These are phyloP conservation scores for Aspergillus sp. DNA, from an alignment of 2,329 filamentous ascomycete species.

Conservation along the genomic window DNA sequence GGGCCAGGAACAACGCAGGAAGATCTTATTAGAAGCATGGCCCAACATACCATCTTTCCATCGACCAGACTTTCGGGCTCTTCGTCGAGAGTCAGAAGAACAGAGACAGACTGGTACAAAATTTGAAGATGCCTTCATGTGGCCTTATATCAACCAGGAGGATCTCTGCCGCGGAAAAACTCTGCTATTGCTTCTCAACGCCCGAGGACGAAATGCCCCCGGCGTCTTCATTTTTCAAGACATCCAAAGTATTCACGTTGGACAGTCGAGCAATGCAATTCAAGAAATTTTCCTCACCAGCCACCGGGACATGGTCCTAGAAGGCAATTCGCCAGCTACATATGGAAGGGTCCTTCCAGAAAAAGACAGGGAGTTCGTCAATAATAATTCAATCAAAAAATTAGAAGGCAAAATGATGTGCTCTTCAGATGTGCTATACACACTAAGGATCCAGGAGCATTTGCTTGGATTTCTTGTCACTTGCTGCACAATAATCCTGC, in stretches of 20 bases:
- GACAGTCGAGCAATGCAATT: neutral
- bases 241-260: neutral
- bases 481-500: neutral
- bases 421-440: neutral
- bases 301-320: neutral
- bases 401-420: neutral
- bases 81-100: neutral
- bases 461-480: neutral
- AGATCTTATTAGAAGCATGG: neutral
- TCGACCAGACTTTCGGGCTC: neutral
- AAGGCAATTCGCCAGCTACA: neutral
- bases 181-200: neutral
- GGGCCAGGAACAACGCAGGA: neutral
- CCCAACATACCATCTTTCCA: neutral
- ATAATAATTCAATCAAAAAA: neutral
- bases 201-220: neutral
- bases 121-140: neutral
- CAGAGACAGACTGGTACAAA: neutral
- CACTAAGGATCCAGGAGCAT: neutral
- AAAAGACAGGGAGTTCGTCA: neutral
- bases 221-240: neutral
- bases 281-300: neutral
- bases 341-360: neutral
- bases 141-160: neutral
- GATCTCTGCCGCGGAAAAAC: neutral